These are phyloP conservation scores for Cutaneotrichosporon sp. DNA, from an alignment of 1,284 basidiomycete genomes.

Conservation along the genomic window DNA sequence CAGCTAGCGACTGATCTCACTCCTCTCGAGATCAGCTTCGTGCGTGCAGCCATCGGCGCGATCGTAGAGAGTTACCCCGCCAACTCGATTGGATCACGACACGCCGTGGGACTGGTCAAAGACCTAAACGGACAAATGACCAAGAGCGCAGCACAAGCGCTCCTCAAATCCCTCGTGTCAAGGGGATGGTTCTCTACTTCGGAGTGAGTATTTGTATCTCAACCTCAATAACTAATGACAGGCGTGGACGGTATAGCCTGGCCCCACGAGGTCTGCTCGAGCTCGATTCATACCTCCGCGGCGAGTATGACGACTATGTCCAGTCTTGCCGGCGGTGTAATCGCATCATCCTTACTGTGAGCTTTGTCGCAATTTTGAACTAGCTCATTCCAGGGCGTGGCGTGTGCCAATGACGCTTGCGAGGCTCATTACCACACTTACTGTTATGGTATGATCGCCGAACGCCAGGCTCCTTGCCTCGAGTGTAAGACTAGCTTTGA, in stretches of 20 bases:
- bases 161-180: constrained; percentile 40
- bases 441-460: constrained; percentile 30
- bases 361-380: constrained; percentile 1
- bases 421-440: constrained; percentile 41
- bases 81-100: constrained; percentile 43
- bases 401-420: constrained; percentile 37
- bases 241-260: constrained; percentile 45
- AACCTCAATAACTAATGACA: constrained; percentile 14
- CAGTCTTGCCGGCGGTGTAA: constrained; percentile 40
- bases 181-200: constrained; percentile 47
- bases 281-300: constrained; percentile 43
- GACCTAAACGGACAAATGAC: constrained; percentile 32
- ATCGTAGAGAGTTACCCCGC: constrained; percentile 48
- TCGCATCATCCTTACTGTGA: constrained; percentile 40
- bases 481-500: constrained; percentile 31
- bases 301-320: constrained; percentile 39
- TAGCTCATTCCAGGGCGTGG: constrained; percentile 34
- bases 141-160: constrained; percentile 31
- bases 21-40: constrained; percentile 46
- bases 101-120: constrained; percentile 31
- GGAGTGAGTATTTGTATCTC: constrained; percentile 31
- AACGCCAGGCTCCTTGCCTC: constrained; percentile 31
- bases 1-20: constrained; percentile 42
- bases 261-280: constrained; percentile 44
- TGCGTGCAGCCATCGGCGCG: constrained; percentile 38